A percentile compares a stretch with the other conserved stretches of the same genome.
Conservation (phyloP, 352 stramenopile species). For the Phytophthora tentaculata region DNA sequence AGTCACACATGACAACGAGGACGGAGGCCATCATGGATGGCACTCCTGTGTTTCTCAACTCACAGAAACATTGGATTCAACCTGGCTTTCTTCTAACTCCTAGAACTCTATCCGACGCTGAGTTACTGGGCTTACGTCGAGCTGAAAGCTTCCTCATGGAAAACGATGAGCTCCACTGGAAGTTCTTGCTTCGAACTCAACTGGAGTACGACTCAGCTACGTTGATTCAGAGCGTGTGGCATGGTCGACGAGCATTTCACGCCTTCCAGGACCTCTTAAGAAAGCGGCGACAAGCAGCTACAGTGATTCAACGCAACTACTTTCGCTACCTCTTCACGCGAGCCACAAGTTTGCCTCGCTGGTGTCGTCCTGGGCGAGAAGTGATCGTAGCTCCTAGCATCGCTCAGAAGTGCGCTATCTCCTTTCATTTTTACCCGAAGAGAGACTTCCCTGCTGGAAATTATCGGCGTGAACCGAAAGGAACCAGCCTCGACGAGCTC, state of each 20-base stretch:
- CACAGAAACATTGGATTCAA: slow-evolving; percentile 72
- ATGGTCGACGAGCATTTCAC: slow-evolving; percentile 32
- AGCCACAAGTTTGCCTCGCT: slow-evolving; percentile 55
- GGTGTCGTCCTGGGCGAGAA: slow-evolving; percentile 71
- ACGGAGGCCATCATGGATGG: slow-evolving; percentile 76
- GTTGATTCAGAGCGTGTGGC: slow-evolving; percentile 52
- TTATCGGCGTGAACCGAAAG: slow-evolving; percentile 51
- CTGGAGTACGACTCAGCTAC: slow-evolving; percentile 53
- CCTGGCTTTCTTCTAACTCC: slow-evolving; percentile 47
- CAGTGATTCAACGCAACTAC: slow-evolving; percentile 73
- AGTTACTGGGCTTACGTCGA: slow-evolving; percentile 56
- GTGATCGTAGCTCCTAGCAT: slow-evolving; percentile 69
- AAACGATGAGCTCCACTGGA: slow-evolving; percentile 64
- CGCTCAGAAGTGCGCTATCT: slow-evolving; percentile 65
- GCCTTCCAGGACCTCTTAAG: slow-evolving; percentile 41
- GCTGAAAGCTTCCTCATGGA: slow-evolving; percentile 75
- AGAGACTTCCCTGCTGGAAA: slow-evolving; percentile 81
- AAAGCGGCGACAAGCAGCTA: slow-evolving; percentile 44
- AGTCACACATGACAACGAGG: slow-evolving; percentile 54
- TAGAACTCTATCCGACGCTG: slow-evolving; percentile 20
- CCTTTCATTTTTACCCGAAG: slow-evolving; percentile 78
- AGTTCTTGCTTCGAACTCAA: slow-evolving; percentile 53
- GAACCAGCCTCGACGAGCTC: slow-evolving; percentile 42
- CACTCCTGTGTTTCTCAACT: slow-evolving; percentile 59
- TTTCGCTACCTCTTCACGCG: slow-evolving; percentile 75